Percentiles rank a stretch among this genome's conserved stretches.
These are phyloP conservation scores for Talaromyces borbonicus DNA, from an alignment of 495 filamentous ascomycete genomes.

Conservation along the genomic window DNA sequence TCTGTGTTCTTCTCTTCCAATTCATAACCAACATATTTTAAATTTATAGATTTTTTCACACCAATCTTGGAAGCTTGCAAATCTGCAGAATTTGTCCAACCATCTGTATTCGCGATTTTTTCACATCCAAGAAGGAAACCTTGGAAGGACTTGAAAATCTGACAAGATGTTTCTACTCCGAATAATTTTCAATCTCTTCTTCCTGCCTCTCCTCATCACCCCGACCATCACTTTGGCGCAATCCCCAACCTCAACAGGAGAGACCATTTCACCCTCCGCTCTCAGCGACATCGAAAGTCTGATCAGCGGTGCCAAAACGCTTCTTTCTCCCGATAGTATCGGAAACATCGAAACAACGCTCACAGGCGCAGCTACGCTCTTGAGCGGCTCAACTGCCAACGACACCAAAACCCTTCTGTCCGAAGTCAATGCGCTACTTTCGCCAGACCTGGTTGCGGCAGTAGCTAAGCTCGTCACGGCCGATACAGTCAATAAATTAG, in stretches of 20 bases:
- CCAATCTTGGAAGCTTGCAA: too few species aligned
- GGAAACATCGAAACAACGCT: constrained; percentile 34
- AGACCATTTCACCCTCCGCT: constrained; percentile 18
- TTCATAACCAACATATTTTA: too few species aligned
- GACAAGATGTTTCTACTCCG: constrained; percentile 21
- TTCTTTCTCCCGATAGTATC: constrained; percentile 29
- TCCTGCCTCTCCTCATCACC: constrained; percentile 20
- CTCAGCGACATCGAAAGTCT: constrained; percentile 19
- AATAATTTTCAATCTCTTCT: constrained; percentile 18
- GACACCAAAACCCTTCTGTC: constrained; percentile 13
- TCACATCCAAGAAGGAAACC: too few species aligned
- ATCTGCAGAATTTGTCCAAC: too few species aligned
- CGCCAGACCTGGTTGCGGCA: constrained; percentile 1
- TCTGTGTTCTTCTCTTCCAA: too few species aligned
- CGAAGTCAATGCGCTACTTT: constrained; percentile 6
- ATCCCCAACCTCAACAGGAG: constrained; percentile 19
- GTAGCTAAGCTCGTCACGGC: constrained; percentile 17
- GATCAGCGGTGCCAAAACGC: constrained; percentile 16
- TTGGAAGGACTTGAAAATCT: too few species aligned
- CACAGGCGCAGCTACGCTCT: constrained; percentile 18
- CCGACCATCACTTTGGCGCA: constrained; percentile 17
- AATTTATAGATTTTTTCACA: too few species aligned
- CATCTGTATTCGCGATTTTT: too few species aligned
- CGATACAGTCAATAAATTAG: constrained; percentile 22
- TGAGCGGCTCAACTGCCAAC: constrained; percentile 14